Evolutionary conservation across 2,329 filamentous ascomycete genomes (phyloP), one percentile per base, ranked within the genome.

Genomic region (Dactylonectria macrodidyma): DNA sequence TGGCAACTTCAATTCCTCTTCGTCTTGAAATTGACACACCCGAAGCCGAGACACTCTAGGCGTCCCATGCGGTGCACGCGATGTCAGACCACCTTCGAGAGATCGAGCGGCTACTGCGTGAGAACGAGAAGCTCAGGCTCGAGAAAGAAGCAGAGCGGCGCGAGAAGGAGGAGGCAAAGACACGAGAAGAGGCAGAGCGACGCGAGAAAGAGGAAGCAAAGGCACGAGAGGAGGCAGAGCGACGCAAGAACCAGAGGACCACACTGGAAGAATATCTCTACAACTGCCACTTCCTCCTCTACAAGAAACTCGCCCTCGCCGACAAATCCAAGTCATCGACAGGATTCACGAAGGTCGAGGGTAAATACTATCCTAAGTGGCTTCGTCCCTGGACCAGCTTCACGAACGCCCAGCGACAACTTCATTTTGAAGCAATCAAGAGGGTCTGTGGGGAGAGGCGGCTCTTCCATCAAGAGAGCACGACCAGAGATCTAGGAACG

Each of bases 331-430:
- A 46, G 33, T 57, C 51, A 34, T 60, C 57, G 8, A 62, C 56
- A 11, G 69, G 68, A 19, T 51, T 62, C 26, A 67, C 66, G 7
- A 67, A 57, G 48, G 72, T 72, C 38, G 66, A 71, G 5, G 65
- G 65, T 19, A 71, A 74, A 62, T 71, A 59, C 58, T 74, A 74
- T 51, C 72, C 72, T 10, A 68, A 57, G 59, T 65, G 64, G 61
- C 70, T 73, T 59, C 66, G 63, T 56, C 70, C 62, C 44, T 73
- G 70, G 71, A 56, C 24, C 36, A 30, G 58, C 33, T 72, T 73
- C 44, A 58, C 26, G 2, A 47, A 58, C n/a, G 44, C 52, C 22
- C 54, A 66, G 16, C 65, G 51, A 36, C 52, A 59, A 55, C 54
- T 55, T 19, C 65, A 73, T 16, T 72, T 71, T 47, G 64, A 68